Conservation (phyloP, 2,329 filamentous ascomycete genomes). For the Ophiocordyceps polyrhachis-furcata region DNA sequence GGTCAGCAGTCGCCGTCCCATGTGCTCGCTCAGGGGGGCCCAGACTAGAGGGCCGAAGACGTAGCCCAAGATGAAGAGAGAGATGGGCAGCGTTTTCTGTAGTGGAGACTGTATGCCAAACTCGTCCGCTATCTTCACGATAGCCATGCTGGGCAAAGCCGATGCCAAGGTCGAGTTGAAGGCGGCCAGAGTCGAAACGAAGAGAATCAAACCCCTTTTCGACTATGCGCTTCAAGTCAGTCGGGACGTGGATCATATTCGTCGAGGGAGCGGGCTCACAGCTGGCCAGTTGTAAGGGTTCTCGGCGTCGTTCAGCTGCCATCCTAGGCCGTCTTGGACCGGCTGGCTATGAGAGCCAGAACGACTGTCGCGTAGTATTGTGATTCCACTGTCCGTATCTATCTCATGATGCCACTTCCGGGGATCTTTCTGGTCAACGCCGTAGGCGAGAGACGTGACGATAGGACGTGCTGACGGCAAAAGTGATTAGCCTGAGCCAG, state of each 20-base stretch:
- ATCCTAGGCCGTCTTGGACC: conserved; percentile 20
- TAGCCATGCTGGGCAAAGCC: conserved; percentile 43
- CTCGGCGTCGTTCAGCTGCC: conserved; percentile 27
- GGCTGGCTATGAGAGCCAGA: conserved; percentile 15
- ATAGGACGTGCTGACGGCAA: no score
- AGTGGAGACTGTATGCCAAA: conserved; percentile 32
- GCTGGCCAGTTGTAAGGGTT: conserved; percentile 34
- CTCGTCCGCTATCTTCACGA: conserved; percentile 34
- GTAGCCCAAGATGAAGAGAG: conserved; percentile 45
- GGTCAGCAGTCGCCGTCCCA: conserved; percentile 29
- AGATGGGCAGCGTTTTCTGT: conserved; percentile 37
- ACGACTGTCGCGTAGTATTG: conserved; percentile 15
- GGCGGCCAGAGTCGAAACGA: conserved; percentile 37
- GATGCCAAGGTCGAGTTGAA: conserved; percentile 51
- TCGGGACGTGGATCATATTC: neutral
- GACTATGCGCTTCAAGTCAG: conserved; percentile 13
- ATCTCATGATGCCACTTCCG: no score
- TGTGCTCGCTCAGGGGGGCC: conserved; percentile 46
- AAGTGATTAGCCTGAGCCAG: no score
- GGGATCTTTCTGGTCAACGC: no score
- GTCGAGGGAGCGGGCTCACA: conserved; percentile 8
- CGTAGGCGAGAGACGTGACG: no score
- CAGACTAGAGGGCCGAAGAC: conserved; percentile 42
- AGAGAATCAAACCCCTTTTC: conserved; percentile 34
- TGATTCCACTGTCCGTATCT: conserved; percentile 14